Conservation (phyloP, 139 green algal species). For the Deuterostichococcus epilithicus region DNA sequence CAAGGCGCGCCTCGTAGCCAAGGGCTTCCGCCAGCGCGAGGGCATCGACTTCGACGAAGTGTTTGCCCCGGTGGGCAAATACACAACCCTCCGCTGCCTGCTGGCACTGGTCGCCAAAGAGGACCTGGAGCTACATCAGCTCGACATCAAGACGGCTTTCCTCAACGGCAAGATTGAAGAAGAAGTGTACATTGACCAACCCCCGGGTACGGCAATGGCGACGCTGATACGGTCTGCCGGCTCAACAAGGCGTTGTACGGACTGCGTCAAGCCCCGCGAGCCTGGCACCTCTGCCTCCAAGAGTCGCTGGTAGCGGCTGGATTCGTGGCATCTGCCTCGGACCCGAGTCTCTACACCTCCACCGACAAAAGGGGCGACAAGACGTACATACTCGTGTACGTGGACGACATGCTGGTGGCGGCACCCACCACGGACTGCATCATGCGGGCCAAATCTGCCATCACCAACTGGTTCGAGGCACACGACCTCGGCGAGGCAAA, state of each 20-base stretch:
- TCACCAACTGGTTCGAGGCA: too few species aligned
- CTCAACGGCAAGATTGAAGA: conserved; percentile 43
- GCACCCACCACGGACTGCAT: too few species aligned
- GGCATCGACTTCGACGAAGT: conserved; percentile 44
- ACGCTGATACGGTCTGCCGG: background rate
- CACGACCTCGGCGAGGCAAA: too few species aligned
- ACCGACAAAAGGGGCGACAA: too few species aligned
- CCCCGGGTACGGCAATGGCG: conserved; percentile 12
- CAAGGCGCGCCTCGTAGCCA: conserved; percentile 50
- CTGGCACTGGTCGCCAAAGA: conserved; percentile 20
- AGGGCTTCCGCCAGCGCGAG: conserved; percentile 45
- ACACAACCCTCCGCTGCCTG: background rate
- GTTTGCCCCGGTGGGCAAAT: conserved; percentile 25
- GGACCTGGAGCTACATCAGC: conserved; percentile 37
- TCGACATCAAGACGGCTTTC: conserved; percentile 59
- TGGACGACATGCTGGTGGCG: too few species aligned
- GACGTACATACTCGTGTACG: too few species aligned
- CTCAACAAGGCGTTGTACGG: conserved; percentile 42
- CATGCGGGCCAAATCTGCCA: too few species aligned
- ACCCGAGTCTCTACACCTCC: too few species aligned
- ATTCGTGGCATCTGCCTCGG: too few species aligned
- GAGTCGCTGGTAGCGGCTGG: too few species aligned
- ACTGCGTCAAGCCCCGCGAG: conserved; percentile 40
- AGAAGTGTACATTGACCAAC: conserved; percentile 19
- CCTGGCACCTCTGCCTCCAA: too few species aligned